Evolutionary conservation across 2,329 filamentous ascomycete species (phyloP), one percentile per base, ranked within the genome.

Genomic region (Cryoendolithus antarcticus): DNA sequence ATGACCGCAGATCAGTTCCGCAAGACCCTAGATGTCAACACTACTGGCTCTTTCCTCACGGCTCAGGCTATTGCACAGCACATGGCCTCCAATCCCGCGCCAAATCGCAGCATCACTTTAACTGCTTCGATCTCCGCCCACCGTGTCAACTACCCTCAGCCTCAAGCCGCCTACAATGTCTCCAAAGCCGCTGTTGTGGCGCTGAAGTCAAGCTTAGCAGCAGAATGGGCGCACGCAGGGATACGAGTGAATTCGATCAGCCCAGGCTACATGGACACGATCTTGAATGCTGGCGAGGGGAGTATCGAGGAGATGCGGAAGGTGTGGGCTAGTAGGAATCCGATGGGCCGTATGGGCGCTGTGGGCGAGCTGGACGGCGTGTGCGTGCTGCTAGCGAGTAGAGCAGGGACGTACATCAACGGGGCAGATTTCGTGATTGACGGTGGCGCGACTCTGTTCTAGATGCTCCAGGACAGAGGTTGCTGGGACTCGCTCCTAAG

Each of bases 201-300:
- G 37, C 56, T 86, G 48, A 77, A 74, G 36, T 74, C 70, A 46
- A 77, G 68, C 29, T 60, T 86, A 10, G 82, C 81, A 0, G 80
- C 77, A 0, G 82, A 88, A 58, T 86, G 81, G 82, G 77, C 77
- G 1, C 60, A 65, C 1, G 70, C 79, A 53, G 82, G 82, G 0
- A 82, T 88, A 44, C 62, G 78, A 2, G 76, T 82, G 4, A 86
- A 88, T 49, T 74, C 67, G 11, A 67, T 88, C 33, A 76, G 70
- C 30, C 82, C 82, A 0, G 82, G 82, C 1, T 86, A 86, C 49
- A 84, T 86, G 75, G 80, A 84, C 50, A 85, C 80, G 0, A 72
- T 83, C 9, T 59, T 86, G 35, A 86, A 85, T 51, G 59, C 57
- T 13, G 59, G 59, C 1, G 53, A 49, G 1, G 59, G 59, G 1